These are phyloP conservation scores for Aspergillus quadrilineatus DNA, from an alignment of 2,329 filamentous ascomycete genomes.

Conservation along the genomic window DNA sequence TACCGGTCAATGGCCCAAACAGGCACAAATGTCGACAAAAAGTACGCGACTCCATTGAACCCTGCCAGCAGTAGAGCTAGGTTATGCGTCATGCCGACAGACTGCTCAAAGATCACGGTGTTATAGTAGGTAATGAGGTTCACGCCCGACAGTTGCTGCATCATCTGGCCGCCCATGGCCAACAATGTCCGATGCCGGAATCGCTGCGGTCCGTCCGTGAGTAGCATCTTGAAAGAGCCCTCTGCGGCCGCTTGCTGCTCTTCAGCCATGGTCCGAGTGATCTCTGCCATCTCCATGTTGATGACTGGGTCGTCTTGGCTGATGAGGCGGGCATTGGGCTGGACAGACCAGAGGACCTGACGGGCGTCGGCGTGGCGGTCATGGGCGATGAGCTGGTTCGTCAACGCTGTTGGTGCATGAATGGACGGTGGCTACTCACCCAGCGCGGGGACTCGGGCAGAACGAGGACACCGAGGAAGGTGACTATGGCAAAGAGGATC, in stretches of 20 bases:
- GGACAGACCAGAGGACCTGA: slow-evolving; percentile 35
- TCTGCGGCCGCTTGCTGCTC: slow-evolving; percentile 24
- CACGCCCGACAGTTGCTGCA: slow-evolving; percentile 34
- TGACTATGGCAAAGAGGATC: slow-evolving; percentile 31
- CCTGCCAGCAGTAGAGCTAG: slow-evolving; percentile 34
- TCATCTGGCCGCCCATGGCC: slow-evolving; percentile 33
- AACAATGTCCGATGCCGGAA: slow-evolving; percentile 29
- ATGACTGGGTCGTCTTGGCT: slow-evolving; percentile 28
- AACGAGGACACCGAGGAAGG: slow-evolving; percentile 29
- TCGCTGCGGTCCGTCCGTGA: slow-evolving; percentile 26
- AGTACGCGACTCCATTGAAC: slow-evolving; percentile 47
- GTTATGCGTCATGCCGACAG: slow-evolving; percentile 45
- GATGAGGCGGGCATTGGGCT: slow-evolving; percentile 27
- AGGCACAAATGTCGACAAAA: slow-evolving; percentile 38
- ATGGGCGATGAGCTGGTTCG: slow-evolving; percentile 32
- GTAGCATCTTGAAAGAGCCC: slow-evolving; percentile 26
- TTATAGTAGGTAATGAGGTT: slow-evolving; percentile 36
- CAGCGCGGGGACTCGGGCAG: slow-evolving; percentile 50
- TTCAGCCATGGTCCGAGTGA: slow-evolving; percentile 24
- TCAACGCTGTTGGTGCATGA: not conserved
- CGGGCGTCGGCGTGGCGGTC: slow-evolving; percentile 37
- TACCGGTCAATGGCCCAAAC: slow-evolving; percentile 41
- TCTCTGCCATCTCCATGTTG: slow-evolving; percentile 23
- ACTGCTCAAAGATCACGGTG: slow-evolving; percentile 48
- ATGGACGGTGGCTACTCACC: slow-evolving; percentile 5